Evolutionary conservation across 1,139 yeast species (phyloP), one percentile per base, ranked within the genome.

Genomic region (Saccharomyces hybrid): DNA sequence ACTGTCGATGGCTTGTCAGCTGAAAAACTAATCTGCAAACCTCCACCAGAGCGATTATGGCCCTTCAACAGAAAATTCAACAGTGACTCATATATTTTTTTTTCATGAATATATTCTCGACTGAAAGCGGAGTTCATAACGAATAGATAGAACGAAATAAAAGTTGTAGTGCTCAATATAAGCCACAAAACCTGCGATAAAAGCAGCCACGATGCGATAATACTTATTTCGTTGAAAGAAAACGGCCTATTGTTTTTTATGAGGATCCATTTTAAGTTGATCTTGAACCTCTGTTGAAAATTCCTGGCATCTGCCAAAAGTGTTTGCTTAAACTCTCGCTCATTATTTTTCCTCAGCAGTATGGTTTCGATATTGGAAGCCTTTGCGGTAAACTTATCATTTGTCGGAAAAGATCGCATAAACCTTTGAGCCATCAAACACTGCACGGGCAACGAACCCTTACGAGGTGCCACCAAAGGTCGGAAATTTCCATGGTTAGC

Each of bases 151-250:
- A 78, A 73, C 34, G 84, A 76, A 1, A 81, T 82, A 63, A 83
- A 82, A 0, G 87, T 83, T 1, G 88, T 83, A 1, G 88, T 83
- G 2, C 87, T 86, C 49, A 82, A 65, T 0, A 82, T 68, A n/a
- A 83, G 68, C 87, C 87, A 61, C 2, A 60, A 27, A 5, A 65
- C 54, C 52, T 68, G 71, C 11, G 71, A 67, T 19, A 68, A 52
- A 5, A 67, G 58, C 19, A 68, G 50, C 71, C 71, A 68, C 3
- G 71, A 83, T 48, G 80, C 78, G 62, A 83, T 73, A 0, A 87
- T 85, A 0, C 84, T 78, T 6, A 78, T 65, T 58, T 82, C 84
- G 62, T 81, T 84, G 26, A 75, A 63, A 8, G 81, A 65, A 49
- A 65, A 65, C 3, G 83, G 83, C 48, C 82, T 73, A 55, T 77